phyloP scores from a whole-genome alignment of 179 eudicot species.

The Patellifolia procumbens region DNA sequence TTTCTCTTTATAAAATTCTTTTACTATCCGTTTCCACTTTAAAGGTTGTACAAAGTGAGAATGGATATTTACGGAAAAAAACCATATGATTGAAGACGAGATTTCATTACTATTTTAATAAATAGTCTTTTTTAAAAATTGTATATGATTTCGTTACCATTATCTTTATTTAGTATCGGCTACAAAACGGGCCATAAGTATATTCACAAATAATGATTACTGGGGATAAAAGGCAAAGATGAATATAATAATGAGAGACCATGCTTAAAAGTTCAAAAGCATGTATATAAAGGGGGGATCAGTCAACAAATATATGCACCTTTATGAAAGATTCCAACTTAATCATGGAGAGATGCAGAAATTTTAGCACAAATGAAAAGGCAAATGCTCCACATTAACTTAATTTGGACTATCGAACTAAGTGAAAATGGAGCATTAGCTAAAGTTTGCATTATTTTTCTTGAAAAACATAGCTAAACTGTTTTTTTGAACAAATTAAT shows the following conservation, averaged over 20 bases:
- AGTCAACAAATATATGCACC: slow-evolving; percentile 19
- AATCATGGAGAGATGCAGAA: background rate
- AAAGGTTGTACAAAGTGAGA: no score
- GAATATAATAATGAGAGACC: background rate
- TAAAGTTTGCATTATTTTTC: background rate
- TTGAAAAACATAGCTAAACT: no score
- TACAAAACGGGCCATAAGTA: no score
- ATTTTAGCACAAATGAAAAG: background rate
- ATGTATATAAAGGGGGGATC: background rate
- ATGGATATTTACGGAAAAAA: no score
- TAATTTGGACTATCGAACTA: background rate
- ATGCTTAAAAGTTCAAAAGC: background rate
- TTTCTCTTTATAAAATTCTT: no score
- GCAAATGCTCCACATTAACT: slow-evolving; percentile 4
- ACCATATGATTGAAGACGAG: no score
- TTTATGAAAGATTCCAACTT: slow-evolving; percentile 23
- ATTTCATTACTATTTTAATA: no score
- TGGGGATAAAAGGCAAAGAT: background rate
- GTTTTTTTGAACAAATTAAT: no score
- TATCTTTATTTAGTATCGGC: no score
- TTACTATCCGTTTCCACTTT: no score
- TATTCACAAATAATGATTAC: background rate
- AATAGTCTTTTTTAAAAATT: no score
- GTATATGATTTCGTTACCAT: no score
- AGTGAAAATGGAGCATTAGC: background rate